Conservation (phyloP, 2,329 filamentous ascomycete genomes). For the Macrophomina tecta region DNA sequence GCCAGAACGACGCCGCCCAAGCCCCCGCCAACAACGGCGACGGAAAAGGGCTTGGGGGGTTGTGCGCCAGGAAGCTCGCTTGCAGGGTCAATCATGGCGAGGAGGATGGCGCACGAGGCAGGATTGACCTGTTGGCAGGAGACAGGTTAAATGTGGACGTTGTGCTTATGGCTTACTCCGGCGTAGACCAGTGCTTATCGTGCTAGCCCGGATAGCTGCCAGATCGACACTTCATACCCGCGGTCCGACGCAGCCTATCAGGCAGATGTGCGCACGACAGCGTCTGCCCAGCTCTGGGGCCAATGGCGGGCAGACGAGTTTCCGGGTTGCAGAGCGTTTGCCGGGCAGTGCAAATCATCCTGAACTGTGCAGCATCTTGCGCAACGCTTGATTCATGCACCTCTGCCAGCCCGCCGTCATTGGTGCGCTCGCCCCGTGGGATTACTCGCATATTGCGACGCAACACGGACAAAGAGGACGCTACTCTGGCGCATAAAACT, state of each 20-base stretch:
- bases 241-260: conserved; percentile 12
- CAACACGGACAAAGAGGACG: not conserved
- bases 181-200: conserved; percentile 12
- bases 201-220: not conserved
- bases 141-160: not conserved
- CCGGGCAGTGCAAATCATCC: not conserved
- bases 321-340: not conserved
- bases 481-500: conserved; percentile 1
- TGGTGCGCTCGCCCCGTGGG: not conserved
- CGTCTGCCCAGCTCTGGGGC: not conserved
- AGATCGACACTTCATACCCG: conserved; percentile 5
- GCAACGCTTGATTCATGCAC: conserved; percentile 1
- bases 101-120: not conserved
- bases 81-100: not conserved
- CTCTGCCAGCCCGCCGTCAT: not conserved
- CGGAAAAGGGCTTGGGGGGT: conserved; percentile 30
- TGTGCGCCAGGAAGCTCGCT: not conserved
- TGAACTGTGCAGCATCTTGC: conserved; percentile 13
- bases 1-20: conserved; percentile 40
- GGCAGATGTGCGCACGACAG: not conserved
- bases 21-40: conserved; percentile 41
- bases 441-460: conserved; percentile 8
- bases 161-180: conserved; percentile 2
- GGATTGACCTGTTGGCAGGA: not conserved
- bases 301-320: not conserved